Conservation (phyloP, 1,139 yeast species). For the Saccharomyces hybrid region DNA sequence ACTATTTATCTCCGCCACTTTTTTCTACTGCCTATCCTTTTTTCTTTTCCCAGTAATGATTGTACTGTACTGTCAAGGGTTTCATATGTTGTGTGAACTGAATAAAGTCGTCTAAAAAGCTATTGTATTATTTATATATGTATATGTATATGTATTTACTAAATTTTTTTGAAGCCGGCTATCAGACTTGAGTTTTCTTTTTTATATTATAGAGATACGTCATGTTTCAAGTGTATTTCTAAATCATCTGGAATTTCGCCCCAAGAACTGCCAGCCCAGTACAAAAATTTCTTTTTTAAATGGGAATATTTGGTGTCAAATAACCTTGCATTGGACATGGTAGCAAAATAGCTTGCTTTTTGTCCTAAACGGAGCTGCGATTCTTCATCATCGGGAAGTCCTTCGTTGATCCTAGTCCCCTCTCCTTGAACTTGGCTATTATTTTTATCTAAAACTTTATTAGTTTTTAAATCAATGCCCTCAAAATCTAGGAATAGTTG, state of each 20-base stretch:
- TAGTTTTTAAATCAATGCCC: conserved; percentile 21
- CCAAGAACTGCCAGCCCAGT: conserved; percentile 35
- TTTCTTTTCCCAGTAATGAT: not conserved
- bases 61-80: not conserved
- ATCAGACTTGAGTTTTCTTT: not conserved
- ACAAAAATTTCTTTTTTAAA: conserved; percentile 26
- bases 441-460: not conserved
- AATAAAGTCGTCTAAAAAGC: not conserved
- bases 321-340: not conserved
- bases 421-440: not conserved
- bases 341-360: not conserved
- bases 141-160: not conserved
- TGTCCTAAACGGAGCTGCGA: not conserved
- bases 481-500: conserved; percentile 22
- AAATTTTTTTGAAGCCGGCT: not conserved
- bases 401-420: not conserved
- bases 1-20: not conserved
- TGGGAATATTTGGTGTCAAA: conserved; percentile 5
- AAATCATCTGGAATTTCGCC: conserved; percentile 40
- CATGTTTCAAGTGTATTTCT: conserved; percentile 9
- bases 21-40: not conserved
- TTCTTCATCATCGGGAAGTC: not conserved
- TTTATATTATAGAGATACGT: not conserved
- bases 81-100: not conserved
- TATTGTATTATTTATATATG: not conserved